Base-by-base conservation (phyloP, 768 basidiomycete species). In the Chalciporus piperatus region DNA sequence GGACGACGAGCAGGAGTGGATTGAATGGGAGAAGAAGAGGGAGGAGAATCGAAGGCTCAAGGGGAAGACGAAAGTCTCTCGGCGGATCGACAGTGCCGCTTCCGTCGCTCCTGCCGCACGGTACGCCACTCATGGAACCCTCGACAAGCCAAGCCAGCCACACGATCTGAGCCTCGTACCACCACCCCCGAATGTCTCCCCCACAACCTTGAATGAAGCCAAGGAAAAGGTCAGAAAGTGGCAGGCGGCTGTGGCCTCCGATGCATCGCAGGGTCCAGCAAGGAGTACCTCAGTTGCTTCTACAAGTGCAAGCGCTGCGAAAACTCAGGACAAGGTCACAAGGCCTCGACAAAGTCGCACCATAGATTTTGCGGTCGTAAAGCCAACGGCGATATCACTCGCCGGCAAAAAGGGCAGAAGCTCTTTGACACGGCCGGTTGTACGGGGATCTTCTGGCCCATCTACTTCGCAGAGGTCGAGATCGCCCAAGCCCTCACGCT, bases 1-100 rank as follows among this genome's bases (percentile, higher is more conserved):
- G 11, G 70, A 71, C 22, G 76, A 73, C 16, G 81, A 82, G 59
- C 70, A 70, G 41, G 75, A 76, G 32, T 81, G 81, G 79, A 53
- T 68, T 13, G 70, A 71, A 22, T 77, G 73, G 71, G 79, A 81
- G 63, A 66, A 54, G 51, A 64, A 59, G 53, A 62, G 58, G 45
- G 56, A 59, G 48, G 60, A 59, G 30, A 33, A 30, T 5, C 59
- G 56, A 37, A 50, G 59, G 16, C 46, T 58, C 42, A 63, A 55
- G 41, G 51, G 41, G 39, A 62, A 53, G 43, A 58, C 52, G 1
- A 59, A 54, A 8, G 40, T 44, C 8, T 48, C 58, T 14, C 61
- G 55, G 42, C 54, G 44, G 19, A 42, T 22, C 14, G 46, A 22
- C 39, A 44, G 14, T 11, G 17, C 12, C 33, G 3, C 37, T 45